phyloP scores from a whole-genome alignment of 306 rosid species.

The Quercus variabilis region DNA sequence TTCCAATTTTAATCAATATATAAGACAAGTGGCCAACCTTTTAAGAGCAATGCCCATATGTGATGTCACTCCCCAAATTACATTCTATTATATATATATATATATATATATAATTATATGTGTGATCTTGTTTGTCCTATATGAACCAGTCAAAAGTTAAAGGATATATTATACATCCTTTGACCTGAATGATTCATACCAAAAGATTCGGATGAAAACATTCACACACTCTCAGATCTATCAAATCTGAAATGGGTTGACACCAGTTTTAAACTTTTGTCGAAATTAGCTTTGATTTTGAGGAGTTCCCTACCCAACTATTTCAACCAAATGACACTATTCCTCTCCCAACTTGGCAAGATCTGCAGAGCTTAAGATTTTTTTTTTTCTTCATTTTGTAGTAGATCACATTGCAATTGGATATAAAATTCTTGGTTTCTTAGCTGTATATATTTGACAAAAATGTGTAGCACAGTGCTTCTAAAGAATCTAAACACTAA shows the following conservation, averaged over 20 bases:
- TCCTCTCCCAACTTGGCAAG: not conserved
- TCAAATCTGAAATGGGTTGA: not conserved
- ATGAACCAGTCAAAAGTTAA: too few relatives aligned
- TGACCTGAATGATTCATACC: not conserved
- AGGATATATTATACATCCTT: too few relatives aligned
- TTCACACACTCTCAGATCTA: not conserved
- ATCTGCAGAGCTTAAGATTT: slow-evolving; percentile 1
- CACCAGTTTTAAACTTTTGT: not conserved
- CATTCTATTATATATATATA: too few relatives aligned
- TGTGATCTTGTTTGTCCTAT: too few relatives aligned
- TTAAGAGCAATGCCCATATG: too few relatives aligned
- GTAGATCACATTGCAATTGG: slow-evolving; percentile 11
- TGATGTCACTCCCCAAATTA: too few relatives aligned
- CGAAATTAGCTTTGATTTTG: not conserved
- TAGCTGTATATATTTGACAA: not conserved
- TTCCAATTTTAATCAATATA: too few relatives aligned
- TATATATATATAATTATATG: too few relatives aligned
- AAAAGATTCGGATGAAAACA: not conserved
- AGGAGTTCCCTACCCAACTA: not conserved
- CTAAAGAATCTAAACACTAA: too few relatives aligned
- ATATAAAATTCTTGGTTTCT: not conserved
- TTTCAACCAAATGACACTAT: too few relatives aligned
- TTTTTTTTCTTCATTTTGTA: not conserved
- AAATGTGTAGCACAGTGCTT: not conserved
- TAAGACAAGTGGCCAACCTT: too few relatives aligned